phyloP scores from a whole-genome alignment of 2,329 filamentous ascomycete genomes.

The Sporothrix dimorphospora region DNA sequence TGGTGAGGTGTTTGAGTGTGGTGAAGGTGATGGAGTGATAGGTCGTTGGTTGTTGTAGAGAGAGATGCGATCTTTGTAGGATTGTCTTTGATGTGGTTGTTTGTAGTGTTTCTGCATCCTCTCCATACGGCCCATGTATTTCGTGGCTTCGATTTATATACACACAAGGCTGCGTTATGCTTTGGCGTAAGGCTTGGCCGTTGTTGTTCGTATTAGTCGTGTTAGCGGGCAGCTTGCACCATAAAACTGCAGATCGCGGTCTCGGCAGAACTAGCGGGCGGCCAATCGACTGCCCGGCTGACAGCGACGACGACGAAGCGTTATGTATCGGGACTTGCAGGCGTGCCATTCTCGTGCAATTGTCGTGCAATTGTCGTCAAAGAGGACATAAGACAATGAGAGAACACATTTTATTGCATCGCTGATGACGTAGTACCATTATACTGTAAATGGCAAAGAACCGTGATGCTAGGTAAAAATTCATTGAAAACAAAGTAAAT shows the following conservation, averaged over 20 bases:
- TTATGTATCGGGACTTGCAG: not conserved
- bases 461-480: not conserved
- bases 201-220: not conserved
- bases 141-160: not conserved
- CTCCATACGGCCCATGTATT: not conserved
- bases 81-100: not conserved
- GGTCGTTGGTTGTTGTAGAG: not conserved
- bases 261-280: not conserved
- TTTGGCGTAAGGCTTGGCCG: not conserved
- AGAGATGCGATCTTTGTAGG: not conserved
- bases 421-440: not conserved
- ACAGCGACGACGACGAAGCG: not conserved
- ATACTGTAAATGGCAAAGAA: not conserved
- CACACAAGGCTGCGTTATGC: slow-evolving; percentile 12
- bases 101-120: not conserved
- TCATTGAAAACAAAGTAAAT: not conserved
- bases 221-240: not conserved
- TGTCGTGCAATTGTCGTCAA: not conserved
- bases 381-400: not conserved
- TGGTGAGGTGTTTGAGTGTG: not conserved
- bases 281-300: not conserved
- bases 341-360: not conserved
- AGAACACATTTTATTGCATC: not conserved
- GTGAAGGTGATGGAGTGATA: not conserved
- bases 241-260: not conserved